phyloP scores from a whole-genome alignment of 306 rosid species.

The Sphenostylis stenocarpa region DNA sequence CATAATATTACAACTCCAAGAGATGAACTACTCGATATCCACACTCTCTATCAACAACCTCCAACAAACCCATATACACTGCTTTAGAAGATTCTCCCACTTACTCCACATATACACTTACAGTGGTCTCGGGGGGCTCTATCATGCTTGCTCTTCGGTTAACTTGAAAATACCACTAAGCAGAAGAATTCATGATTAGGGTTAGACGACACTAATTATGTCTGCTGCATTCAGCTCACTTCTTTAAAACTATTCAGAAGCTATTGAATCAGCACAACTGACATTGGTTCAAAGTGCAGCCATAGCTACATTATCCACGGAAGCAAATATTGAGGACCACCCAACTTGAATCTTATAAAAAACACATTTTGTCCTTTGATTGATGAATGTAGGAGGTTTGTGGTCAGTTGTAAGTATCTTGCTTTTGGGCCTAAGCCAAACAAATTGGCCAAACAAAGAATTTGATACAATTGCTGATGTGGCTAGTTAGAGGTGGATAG shows the following conservation, averaged over 20 bases:
- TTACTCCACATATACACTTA: not conserved
- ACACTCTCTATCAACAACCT: not conserved
- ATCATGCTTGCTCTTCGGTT: not conserved
- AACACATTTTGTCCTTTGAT: not conserved
- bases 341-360: not conserved
- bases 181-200: not conserved
- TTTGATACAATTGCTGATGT: too few relatives aligned
- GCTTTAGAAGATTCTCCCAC: not conserved
- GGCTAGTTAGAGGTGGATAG: too few relatives aligned
- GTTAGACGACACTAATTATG: too few relatives aligned
- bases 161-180: not conserved
- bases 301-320: not conserved
- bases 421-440: too few relatives aligned
- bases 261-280: not conserved
- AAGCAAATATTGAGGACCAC: not conserved
- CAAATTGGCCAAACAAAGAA: too few relatives aligned
- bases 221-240: too few relatives aligned
- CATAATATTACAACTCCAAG: not conserved
- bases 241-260: not conserved
- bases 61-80: not conserved
- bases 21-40: not conserved
- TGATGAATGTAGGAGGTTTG: not conserved
- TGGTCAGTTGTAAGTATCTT: not conserved
- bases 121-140: not conserved
- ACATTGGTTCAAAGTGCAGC: not conserved